Conservation (phyloP, 2,329 filamentous ascomycete genomes). For the Neonectria hederae region DNA sequence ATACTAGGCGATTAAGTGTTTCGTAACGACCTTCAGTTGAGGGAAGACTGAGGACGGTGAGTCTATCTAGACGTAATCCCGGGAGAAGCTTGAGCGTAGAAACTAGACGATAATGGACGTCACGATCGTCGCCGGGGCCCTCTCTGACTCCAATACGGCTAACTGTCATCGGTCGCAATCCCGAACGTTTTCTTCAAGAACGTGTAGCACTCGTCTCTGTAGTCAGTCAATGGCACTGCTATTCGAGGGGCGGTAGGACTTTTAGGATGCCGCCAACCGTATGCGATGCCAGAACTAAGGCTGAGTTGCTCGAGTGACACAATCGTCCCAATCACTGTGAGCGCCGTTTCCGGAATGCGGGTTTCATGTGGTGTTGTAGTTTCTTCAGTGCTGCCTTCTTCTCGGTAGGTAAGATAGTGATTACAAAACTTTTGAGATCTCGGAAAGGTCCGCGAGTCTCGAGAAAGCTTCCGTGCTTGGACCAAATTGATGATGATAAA, state of each 20-base stretch:
- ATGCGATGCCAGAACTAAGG: not conserved
- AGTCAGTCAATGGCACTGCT: not conserved
- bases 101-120: slow-evolving; percentile 4
- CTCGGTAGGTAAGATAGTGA: not conserved
- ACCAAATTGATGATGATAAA: not conserved
- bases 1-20: slow-evolving; percentile 11
- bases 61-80: slow-evolving; percentile 20
- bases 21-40: not conserved
- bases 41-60: slow-evolving; percentile 6
- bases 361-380: not conserved
- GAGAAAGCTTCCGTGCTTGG: not conserved
- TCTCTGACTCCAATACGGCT: too few relatives aligned
- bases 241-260: not conserved
- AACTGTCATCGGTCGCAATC: too few relatives aligned
- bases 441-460: not conserved
- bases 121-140: not conserved
- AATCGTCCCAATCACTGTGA: slow-evolving; percentile 10
- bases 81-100: slow-evolving; percentile 13
- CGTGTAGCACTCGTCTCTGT: too few relatives aligned
- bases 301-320: slow-evolving; percentile 26
- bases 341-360: slow-evolving; percentile 7
- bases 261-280: not conserved
- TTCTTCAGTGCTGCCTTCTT: not conserved
- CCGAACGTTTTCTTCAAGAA: too few relatives aligned
- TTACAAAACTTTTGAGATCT: slow-evolving; percentile 19